Percentiles rank a stretch among this genome's conserved stretches.
Evolutionary conservation across 2,329 filamentous ascomycete species (phyloP).

Genomic region (Dactylellina haptotyla): DNA sequence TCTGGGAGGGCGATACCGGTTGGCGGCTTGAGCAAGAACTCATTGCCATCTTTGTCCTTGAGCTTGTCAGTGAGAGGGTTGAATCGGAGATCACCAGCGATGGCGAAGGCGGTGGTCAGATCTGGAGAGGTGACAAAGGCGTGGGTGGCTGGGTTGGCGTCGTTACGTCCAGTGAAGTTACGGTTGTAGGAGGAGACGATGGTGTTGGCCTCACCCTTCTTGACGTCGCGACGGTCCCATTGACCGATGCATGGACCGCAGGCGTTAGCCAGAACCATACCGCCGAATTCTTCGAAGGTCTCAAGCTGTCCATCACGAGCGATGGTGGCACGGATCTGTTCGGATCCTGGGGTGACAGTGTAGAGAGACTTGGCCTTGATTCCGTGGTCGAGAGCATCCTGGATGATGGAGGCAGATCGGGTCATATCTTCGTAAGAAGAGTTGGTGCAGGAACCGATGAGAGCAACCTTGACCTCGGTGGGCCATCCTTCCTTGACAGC

Average conservation of each 20-base stretch:
- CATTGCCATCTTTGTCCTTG: slow-evolving; percentile 94
- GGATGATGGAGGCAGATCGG: slow-evolving; percentile 88
- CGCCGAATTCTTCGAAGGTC: slow-evolving; percentile 96
- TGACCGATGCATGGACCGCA: slow-evolving; percentile 93
- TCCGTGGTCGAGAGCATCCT: slow-evolving; percentile 89
- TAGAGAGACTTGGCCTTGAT: slow-evolving; percentile 93
- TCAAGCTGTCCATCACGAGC: slow-evolving; percentile 88
- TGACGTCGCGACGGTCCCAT: slow-evolving; percentile 92
- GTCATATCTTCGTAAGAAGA: slow-evolving; percentile 89
- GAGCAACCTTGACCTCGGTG: slow-evolving; percentile 91
- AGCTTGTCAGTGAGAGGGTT: slow-evolving; percentile 93
- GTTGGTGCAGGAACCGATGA: slow-evolving; percentile 99
- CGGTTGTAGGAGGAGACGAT: slow-evolving; percentile 99
- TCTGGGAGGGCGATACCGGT: slow-evolving; percentile 81
- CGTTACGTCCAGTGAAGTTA: slow-evolving; percentile 98
- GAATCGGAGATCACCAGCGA: slow-evolving; percentile 87
- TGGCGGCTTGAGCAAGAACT: slow-evolving; percentile 86
- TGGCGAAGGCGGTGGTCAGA: slow-evolving; percentile 83
- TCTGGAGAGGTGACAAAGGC: slow-evolving; percentile 93
- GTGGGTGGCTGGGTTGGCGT: slow-evolving; percentile 93
- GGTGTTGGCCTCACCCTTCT: slow-evolving; percentile 95
- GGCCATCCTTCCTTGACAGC: slow-evolving; percentile 97
- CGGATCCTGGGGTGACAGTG: slow-evolving; percentile 93
- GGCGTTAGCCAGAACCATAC: slow-evolving; percentile 92
- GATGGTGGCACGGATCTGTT: slow-evolving; percentile 95